These are phyloP conservation scores for Hypoxylon crocopeplum DNA, from an alignment of 495 filamentous ascomycete genomes.

Conservation along the genomic window DNA sequence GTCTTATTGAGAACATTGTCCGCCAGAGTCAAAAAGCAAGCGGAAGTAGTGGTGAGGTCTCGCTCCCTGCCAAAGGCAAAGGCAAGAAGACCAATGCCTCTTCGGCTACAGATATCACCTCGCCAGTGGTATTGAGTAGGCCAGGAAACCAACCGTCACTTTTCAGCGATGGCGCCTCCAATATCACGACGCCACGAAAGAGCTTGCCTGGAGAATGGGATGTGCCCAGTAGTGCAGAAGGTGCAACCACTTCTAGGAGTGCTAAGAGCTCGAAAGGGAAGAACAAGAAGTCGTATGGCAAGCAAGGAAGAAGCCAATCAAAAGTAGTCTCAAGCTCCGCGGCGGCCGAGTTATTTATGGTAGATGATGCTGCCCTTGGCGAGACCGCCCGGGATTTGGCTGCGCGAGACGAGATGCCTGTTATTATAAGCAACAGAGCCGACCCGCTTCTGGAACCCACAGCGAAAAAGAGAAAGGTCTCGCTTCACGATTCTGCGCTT, in stretches of 20 bases:
- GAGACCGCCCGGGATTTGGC: slow-evolving; percentile 1
- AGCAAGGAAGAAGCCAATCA: slow-evolving; percentile 19
- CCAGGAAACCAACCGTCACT: slow-evolving; percentile 19
- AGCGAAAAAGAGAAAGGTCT: slow-evolving; percentile 16
- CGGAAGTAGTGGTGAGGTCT: slow-evolving; percentile 34
- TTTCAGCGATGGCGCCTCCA: slow-evolving; percentile 22
- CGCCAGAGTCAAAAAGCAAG: slow-evolving; percentile 41
- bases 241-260: not conserved
- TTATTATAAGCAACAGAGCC: not conserved
- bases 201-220: slow-evolving; percentile 36
- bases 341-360: slow-evolving; percentile 18
- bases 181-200: slow-evolving; percentile 35
- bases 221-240: slow-evolving; percentile 38
- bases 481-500: slow-evolving; percentile 18
- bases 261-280: slow-evolving; percentile 11
- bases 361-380: slow-evolving; percentile 1
- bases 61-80: slow-evolving; percentile 26
- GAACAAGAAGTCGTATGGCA: slow-evolving; percentile 28
- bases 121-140: slow-evolving; percentile 21
- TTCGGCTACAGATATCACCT: slow-evolving; percentile 37
- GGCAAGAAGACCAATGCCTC: slow-evolving; percentile 29
- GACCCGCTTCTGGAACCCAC: slow-evolving; percentile 4
- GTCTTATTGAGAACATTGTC: slow-evolving; percentile 40
- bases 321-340: slow-evolving; percentile 5
- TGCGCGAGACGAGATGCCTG: slow-evolving; percentile 9